Base-by-base conservation (phyloP, 1,139 yeast genomes). In the Wickerhamiella pararugosa region DNA sequence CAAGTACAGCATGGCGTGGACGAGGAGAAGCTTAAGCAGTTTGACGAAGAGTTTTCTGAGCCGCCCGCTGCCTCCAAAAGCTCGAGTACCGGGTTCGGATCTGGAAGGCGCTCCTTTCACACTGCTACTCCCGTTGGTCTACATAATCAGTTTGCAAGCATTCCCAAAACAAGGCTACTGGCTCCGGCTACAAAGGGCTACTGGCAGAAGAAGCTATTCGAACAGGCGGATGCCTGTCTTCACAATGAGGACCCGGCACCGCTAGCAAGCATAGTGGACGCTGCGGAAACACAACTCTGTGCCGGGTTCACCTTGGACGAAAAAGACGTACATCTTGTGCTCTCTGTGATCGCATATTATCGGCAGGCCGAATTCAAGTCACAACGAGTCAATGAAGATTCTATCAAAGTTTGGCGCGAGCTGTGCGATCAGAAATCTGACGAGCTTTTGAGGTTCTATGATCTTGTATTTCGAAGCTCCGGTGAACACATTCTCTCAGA, bases 1-100 rank as follows among this genome's bases (percentile, higher is more conserved):
- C 21, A 15, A 15, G 21, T 15, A 3, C 21, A 15, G n/a, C 2
- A 29, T 8, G 4, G 4, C 31, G 83, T 83, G 75, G 69, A 75
- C 41, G 61, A 63, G 31, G 70, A 8, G 30, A 15, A 40, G 25
- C 34, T 45, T 27, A 40, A 35, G 31, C 21, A 15, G 21, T 15
- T 29, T 4, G 8, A 29, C 31, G 31, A 29, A 6, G 37, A 39
- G 15, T 21, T 15, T 6, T 6, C 8, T 5, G 36, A 34, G 15
- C 29, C 15, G 29, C 29, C 11, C 8, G 4, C 21, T 15, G 21
- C 21, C 21, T 15, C 21, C 21, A 15, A 15, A 15, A 15, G 21
- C 21, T 15, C 21, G 21, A 15, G 21, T 15, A 15, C 21, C 21
- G 21, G 21, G 21, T 15, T 15, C 21, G 21, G 21, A 15, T 15